Evolutionary conservation across 2,329 filamentous ascomycete species (phyloP).

Genomic region (Cryphonectria radicalis): DNA sequence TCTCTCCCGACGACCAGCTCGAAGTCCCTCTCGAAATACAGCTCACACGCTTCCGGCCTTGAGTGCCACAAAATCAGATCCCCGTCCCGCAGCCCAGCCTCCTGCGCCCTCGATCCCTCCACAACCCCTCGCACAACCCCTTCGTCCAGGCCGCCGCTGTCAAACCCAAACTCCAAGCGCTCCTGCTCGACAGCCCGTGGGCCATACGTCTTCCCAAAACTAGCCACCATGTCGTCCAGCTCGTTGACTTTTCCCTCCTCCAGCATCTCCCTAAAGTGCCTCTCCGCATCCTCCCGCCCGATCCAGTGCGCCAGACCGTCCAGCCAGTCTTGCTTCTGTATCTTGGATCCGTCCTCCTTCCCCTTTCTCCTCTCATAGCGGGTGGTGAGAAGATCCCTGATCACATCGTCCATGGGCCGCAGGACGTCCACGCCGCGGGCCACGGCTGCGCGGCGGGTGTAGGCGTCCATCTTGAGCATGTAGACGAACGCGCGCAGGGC

Average conservation of each 20-base stretch:
- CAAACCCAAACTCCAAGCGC: constrained; percentile 34
- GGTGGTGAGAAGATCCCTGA: constrained; percentile 15
- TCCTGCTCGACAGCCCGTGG: constrained; percentile 31
- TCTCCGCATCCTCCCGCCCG: constrained; percentile 22
- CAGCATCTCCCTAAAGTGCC: constrained; percentile 12
- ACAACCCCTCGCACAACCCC: constrained; percentile 31
- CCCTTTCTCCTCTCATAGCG: not conserved
- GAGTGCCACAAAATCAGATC: constrained; percentile 32
- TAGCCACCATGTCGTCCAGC: constrained; percentile 25
- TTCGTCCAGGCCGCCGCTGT: constrained; percentile 30
- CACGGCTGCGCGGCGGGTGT: constrained; percentile 20
- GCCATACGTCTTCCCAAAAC: constrained; percentile 29
- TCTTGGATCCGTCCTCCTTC: not conserved
- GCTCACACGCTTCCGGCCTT: constrained; percentile 32
- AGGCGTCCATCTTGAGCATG: constrained; percentile 27
- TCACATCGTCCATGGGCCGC: constrained; percentile 22
- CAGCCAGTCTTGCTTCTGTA: constrained; percentile 20
- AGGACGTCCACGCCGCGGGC: constrained; percentile 11
- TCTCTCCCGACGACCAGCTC: constrained; percentile 30
- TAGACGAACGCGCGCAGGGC: constrained; percentile 19
- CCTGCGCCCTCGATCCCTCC: constrained; percentile 31
- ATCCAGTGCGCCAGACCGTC: constrained; percentile 17
- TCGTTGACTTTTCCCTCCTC: constrained; percentile 21
- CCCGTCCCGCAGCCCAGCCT: constrained; percentile 33
- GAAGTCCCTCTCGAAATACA: constrained; percentile 30